Evolutionary conservation across 1,284 basidiomycete genomes (phyloP), one percentile per base, ranked within the genome.

Genomic region (Irpex rosettiformis): DNA sequence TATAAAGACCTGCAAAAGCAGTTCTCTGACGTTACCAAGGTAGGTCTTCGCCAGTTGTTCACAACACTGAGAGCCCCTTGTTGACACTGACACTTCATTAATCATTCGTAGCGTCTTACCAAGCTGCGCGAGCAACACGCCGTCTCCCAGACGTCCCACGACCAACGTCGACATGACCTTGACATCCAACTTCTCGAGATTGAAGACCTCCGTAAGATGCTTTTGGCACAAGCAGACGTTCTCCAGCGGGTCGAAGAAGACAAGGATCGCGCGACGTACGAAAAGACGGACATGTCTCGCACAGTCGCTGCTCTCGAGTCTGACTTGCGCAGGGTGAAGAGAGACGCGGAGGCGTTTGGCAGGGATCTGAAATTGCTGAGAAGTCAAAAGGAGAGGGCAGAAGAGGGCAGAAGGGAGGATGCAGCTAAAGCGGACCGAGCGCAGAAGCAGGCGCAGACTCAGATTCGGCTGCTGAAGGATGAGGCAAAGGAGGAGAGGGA

Each of bases 271-370:
- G 78, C 85, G 51, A 76, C 74, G n/a, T 75, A 79, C 3, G 88
- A 91, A 73, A 86, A 84, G 67, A 79, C 72, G 57, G 83, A 84
- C 60, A 82, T 90, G 58, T 79, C 82, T 1, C 77, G 76, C 49
- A 85, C 81, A 4, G 84, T 93, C 7, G 78, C 80, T 1, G 69
- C 69, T 0, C 77, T 94, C 29, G 88, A 93, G 67, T 75, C 80
- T 1, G 91, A 93, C 65, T 76, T 93, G 27, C 76, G 76, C 58
- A 83, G 88, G 18, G 87, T 93, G 47, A 80, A 83, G 58, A 77
- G 77, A 47, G 89, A 93, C 62, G 90, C 89, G 0, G 84, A 92
- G 64, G 78, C 79, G 24, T 89, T 88, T 68, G 88, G 88, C 27
- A 80, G 77, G n/a, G 91, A 94, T 69, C 71, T 95, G 58, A 85